phyloP scores from a whole-genome alignment of 805 yeast species.

The Saturnispora besseyi region DNA sequence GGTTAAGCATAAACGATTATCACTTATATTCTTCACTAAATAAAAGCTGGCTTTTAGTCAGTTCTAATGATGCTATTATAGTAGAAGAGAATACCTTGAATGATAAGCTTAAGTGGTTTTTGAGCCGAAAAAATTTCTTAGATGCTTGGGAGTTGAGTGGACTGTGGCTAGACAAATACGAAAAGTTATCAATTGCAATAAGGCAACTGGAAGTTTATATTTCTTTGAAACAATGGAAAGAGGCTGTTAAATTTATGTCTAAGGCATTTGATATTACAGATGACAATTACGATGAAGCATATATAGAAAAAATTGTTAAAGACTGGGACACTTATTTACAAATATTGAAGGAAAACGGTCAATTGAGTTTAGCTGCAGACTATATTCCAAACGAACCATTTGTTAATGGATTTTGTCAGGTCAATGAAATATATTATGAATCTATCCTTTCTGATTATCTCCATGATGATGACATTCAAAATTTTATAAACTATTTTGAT shows the following conservation, averaged over 20 bases:
- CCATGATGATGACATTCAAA: constrained; percentile 24
- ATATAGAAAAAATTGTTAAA: constrained; percentile 19
- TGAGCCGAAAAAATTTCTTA: constrained; percentile 41
- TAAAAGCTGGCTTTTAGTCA: constrained; percentile 53
- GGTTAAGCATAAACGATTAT: constrained; percentile 73
- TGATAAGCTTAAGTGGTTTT: constrained; percentile 70
- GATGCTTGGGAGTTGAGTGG: constrained; percentile 78
- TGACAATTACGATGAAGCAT: constrained; percentile 15
- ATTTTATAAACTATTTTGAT: constrained; percentile 36
- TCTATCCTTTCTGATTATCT: constrained; percentile 39
- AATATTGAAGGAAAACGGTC: constrained; percentile 40
- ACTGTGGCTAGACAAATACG: constrained; percentile 39
- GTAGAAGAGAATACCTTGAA: constrained; percentile 60
- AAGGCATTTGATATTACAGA: constrained; percentile 26
- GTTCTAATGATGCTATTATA: constrained; percentile 74
- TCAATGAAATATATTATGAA: constrained; percentile 37
- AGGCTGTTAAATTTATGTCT: constrained; percentile 43
- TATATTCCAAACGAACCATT: constrained; percentile 42
- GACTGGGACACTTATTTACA: constrained; percentile 63
- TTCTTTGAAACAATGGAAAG: constrained; percentile 41
- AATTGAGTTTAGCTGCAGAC: constrained; percentile 38
- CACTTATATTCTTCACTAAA: constrained; percentile 42
- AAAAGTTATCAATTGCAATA: constrained; percentile 53
- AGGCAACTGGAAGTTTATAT: constrained; percentile 41
- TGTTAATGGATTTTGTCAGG: constrained; percentile 15